Evolutionary conservation across 2,329 filamentous ascomycete species (phyloP).

Genomic region (Teratosphaeriaceae sp.): DNA sequence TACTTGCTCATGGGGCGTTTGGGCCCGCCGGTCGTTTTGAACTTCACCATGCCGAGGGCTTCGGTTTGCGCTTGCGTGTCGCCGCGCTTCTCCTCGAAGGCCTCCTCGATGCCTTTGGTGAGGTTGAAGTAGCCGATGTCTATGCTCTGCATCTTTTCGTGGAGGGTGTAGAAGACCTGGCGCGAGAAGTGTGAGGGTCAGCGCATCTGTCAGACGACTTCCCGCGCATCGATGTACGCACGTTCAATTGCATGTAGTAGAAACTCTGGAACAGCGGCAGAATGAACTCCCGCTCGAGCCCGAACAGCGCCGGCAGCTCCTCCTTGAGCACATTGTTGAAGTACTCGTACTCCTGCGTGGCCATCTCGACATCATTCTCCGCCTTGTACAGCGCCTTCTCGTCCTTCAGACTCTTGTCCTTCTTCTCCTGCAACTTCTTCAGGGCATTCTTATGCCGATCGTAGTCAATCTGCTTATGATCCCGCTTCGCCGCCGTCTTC

Average conservation of each 20-base stretch:
- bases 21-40: slow-evolving; percentile 73
- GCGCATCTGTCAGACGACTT: too few species aligned
- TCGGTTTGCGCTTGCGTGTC: slow-evolving; percentile 83
- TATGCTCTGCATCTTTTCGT: slow-evolving; percentile 95
- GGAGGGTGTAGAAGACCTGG: slow-evolving; percentile 97
- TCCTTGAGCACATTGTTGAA: slow-evolving; percentile 97
- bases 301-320: slow-evolving; percentile 86
- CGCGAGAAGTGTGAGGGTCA: too few species aligned
- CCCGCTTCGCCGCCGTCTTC: slow-evolving; percentile 80
- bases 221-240: too few species aligned
- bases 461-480: slow-evolving; percentile 96
- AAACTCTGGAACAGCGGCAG: slow-evolving; percentile 96
- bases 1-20: slow-evolving; percentile 49
- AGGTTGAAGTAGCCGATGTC: slow-evolving; percentile 98
- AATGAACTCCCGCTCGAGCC: slow-evolving; percentile 88
- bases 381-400: slow-evolving; percentile 97
- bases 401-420: slow-evolving; percentile 91
- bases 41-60: slow-evolving; percentile 76
- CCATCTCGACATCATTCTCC: slow-evolving; percentile 81
- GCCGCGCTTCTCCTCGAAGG: slow-evolving; percentile 81
- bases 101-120: slow-evolving; percentile 82
- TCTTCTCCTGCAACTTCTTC: slow-evolving; percentile 97
- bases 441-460: slow-evolving; percentile 75
- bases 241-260: slow-evolving; percentile 99
- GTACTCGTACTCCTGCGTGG: slow-evolving; percentile 95